Evolutionary conservation across 331 rosid genomes (phyloP).

Genomic region (Arachis monticola): DNA sequence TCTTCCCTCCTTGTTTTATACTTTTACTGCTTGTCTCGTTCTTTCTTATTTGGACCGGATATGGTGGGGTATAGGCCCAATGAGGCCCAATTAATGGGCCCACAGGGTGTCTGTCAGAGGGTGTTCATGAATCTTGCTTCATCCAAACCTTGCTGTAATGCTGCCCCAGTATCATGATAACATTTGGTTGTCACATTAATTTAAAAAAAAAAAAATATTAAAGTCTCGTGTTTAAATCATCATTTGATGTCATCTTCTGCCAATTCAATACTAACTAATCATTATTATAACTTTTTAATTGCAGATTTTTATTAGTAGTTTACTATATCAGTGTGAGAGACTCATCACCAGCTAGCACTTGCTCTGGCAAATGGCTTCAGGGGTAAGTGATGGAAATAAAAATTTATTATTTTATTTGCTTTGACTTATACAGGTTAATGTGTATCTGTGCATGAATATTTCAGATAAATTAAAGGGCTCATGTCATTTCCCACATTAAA

Average conservation of each 20-base stretch:
- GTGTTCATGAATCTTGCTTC: background rate
- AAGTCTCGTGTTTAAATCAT: background rate
- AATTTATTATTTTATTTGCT: background rate
- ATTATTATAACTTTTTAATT: conserved; percentile 14
- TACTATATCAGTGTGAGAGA: conserved; percentile 2
- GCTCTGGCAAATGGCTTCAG: conserved; percentile 43
- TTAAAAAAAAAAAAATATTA: background rate
- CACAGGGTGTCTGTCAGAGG: background rate
- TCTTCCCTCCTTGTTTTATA: background rate
- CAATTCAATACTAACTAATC: conserved; percentile 3
- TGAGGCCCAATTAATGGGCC: conserved; percentile 32
- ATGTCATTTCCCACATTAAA: background rate
- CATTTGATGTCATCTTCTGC: conserved; percentile 14
- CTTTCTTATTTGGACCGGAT: conserved; percentile 22
- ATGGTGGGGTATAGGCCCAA: conserved; percentile 29
- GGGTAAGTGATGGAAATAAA: conserved; percentile 41
- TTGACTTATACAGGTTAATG: background rate
- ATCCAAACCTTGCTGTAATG: background rate
- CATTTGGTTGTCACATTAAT: conserved; percentile 11
- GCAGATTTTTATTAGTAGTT: background rate
- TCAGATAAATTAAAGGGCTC: background rate
- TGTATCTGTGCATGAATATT: background rate
- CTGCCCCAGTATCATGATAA: background rate
- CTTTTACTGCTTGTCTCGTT: background rate
- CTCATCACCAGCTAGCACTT: conserved; percentile 22